Base-by-base conservation (phyloP, 495 filamentous ascomycete genomes). In the Penicillium cosmopolitanum region DNA sequence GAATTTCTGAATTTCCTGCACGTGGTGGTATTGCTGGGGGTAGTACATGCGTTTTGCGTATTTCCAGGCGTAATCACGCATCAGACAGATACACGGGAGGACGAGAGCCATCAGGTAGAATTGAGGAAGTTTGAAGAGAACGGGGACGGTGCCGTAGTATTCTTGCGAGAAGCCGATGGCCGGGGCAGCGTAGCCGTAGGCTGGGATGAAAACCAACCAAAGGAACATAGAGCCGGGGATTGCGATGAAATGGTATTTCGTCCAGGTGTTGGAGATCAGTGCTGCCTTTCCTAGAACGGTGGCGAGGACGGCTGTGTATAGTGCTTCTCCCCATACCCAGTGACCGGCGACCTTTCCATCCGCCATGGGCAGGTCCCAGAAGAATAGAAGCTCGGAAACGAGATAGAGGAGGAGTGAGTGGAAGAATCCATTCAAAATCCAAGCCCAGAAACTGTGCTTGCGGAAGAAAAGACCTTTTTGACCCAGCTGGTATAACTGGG, bases 1-100 rank as follows among this genome's bases (percentile, higher is more conserved):
- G 78, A 96, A 99, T 75, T 99, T 99, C 74, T 99, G 96, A 63
- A 99, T 99, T 77, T 99, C 96, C 77, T 99, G 96, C 46, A 99
- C 92, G 73, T 99, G 96, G 66, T 99, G 96, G 68, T 99, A 99
- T 34, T 91, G 85, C 77, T 97, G 90, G 40, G 96, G 96, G 58
- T 85, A 87, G 78, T 97, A 97, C 90, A 99, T 96, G 40, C 96
- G 87, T 79, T 96, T 97, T 61, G 86, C 87, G 67, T 91, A 93
- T 70, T 89, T 90, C 87, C 78, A 80, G 16, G 90, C 85, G 71
- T 96, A 92, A 73, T 99, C 96, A 62, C 96, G 81, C 25, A 92
- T 75, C n/a, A 98, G 82, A 71, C 92, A 97, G 36, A 98, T 68
- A 11, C 86, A 80, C 1, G 96, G 93, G 11, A 98, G 77, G 28